Base-by-base conservation (phyloP, 78 protist species). In the Dictyostelium firmibasis region DNA sequence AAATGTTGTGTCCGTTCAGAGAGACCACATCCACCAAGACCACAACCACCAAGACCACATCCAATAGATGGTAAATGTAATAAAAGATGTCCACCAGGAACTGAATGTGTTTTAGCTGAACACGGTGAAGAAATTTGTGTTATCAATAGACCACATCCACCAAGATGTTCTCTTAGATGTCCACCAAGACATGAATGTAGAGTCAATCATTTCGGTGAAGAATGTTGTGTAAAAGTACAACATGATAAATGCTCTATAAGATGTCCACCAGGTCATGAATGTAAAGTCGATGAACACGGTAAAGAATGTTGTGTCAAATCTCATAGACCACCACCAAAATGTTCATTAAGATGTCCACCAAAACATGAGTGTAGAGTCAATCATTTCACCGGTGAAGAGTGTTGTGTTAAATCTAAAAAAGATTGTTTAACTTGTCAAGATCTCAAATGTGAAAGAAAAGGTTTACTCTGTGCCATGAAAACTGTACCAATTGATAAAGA, bases 111-210 rank as follows among this genome's bases (percentile, higher is more conserved):
- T 33, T 33, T 72, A 18, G 44, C 3, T 0, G 23, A 67, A 27
- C 11, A 0, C 10, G 75, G 75, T 2, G 36, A 67, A 67, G 23
- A 67, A 67, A 6, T 25, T 27, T 67, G 75, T 27, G 67, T 57
- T 0, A 25, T 70, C 14, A 23, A 62, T n/a, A n/a, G 35, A 9
- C 74, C 74, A 64, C 27, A 57, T 20, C 74, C 74, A 64, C 74
- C 74, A 64, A 64, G 25, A 64, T 70, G 78, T 8, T 25, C 29
- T 10, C 14, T 29, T 4, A 25, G 38, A 29, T 70, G 78, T 31
- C 78, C 78, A 70, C 38, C 78, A 70, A 31, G 38, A 14, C 78
- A 70, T 31, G 78, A 70, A 70, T 70, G 78, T 16, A 67, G 35
- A 67, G 29, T 67, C 35, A 67, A 27, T 9, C 67, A 57, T 27